Evolutionary conservation across 139 green algal genomes (phyloP), one percentile per base, ranked within the genome.

Genomic region (Dunaliella primolecta): DNA sequence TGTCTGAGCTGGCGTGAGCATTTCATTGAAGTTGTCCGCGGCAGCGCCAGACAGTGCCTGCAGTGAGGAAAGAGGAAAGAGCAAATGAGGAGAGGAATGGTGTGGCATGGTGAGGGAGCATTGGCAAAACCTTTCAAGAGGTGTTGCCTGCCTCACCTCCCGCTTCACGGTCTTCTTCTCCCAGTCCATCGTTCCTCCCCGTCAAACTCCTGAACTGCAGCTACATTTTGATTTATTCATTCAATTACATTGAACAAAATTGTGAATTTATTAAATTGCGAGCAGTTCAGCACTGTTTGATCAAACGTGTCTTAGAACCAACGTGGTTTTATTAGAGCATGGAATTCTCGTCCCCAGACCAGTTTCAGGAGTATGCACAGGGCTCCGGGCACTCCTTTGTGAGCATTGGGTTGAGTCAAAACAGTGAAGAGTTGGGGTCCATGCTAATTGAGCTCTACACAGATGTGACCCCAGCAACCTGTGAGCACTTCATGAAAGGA

Each of bases 81-180:
- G n/a, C n/a, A n/a, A n/a, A n/a, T n/a, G n/a, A n/a, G n/a, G n/a
- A n/a, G n/a, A n/a, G n/a, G n/a, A n/a, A n/a, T n/a, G n/a, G n/a
- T n/a, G n/a, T n/a, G n/a, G n/a, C n/a, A n/a, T n/a, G n/a, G n/a
- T n/a, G n/a, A n/a, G n/a, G n/a, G n/a, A n/a, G n/a, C n/a, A n/a
- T n/a, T n/a, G n/a, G n/a, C n/a, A n/a, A n/a, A n/a, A n/a, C n/a
- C n/a, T n/a, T n/a, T n/a, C n/a, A n/a, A n/a, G n/a, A n/a, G n/a
- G n/a, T n/a, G n/a, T n/a, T n/a, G n/a, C n/a, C n/a, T n/a, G n/a
- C n/a, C n/a, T n/a, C n/a, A n/a, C n/a, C n/a, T 77, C 29, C 32
- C 88, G 80, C 38, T 83, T 25, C n/a, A 83, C 83, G 0, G 88
- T 89, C 74, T 91, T 91, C 83, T 91, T 91, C 71, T 91, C 88